Conservation (phyloP, 1,284 basidiomycete species). For the Amylostereum areolatum region DNA sequence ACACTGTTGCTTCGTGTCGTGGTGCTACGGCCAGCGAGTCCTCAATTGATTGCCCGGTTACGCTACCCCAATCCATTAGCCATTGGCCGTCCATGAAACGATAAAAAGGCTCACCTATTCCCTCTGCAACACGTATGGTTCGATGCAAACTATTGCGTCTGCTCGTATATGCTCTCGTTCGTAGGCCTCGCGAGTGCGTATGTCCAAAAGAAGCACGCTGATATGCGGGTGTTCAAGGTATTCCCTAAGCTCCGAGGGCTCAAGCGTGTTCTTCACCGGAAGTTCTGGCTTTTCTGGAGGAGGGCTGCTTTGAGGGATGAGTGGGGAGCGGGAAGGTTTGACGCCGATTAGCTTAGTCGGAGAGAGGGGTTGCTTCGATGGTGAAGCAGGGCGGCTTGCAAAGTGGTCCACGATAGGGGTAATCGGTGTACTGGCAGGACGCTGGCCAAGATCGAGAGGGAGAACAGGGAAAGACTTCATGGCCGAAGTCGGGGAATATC, state of each 20-base stretch:
- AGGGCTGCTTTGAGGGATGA: slow-evolving; percentile 18
- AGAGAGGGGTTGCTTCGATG: slow-evolving; percentile 22
- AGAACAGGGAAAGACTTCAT: slow-evolving; percentile 38
- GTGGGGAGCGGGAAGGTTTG: slow-evolving; percentile 17
- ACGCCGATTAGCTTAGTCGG: slow-evolving; percentile 31
- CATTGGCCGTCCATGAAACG: neutral
- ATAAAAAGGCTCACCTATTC: slow-evolving; percentile 52
- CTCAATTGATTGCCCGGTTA: slow-evolving; percentile 68
- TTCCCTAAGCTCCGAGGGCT: slow-evolving; percentile 53
- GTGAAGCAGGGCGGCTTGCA: slow-evolving; percentile 55
- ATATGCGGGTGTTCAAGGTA: slow-evolving; percentile 52
- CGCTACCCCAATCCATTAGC: slow-evolving; percentile 33
- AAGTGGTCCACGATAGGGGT: slow-evolving; percentile 51
- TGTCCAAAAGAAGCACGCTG: slow-evolving; percentile 78
- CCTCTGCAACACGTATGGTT: slow-evolving; percentile 71
- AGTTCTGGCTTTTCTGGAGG: slow-evolving; percentile 35
- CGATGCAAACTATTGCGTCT: slow-evolving; percentile 77
- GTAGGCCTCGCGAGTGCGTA: slow-evolving; percentile 75
- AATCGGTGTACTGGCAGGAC: slow-evolving; percentile 70
- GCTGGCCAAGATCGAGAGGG: slow-evolving; percentile 49
- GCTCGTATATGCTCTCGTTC: slow-evolving; percentile 67
- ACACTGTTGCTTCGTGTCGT: slow-evolving; percentile 63
- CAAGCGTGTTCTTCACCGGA: slow-evolving; percentile 50
- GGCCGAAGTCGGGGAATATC: slow-evolving; percentile 7
- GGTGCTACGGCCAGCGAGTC: slow-evolving; percentile 72